A percentile compares a stretch with the other conserved stretches of the same genome.
These are phyloP conservation scores for Aspergillus ellipticus DNA, from an alignment of 495 filamentous ascomycete species.

Conservation along the genomic window DNA sequence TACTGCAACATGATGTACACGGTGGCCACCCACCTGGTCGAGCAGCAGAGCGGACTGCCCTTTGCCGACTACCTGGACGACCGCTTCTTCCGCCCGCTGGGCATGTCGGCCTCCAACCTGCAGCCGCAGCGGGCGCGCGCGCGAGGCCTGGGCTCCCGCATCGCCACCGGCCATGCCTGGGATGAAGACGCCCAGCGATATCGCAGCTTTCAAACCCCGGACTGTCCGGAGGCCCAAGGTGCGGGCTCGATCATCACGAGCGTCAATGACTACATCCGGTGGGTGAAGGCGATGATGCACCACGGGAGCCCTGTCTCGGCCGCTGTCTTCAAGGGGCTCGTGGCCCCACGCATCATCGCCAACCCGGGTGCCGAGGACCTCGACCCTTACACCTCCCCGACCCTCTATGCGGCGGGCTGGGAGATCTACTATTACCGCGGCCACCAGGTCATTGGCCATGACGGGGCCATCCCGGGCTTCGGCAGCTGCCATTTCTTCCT, in stretches of 20 bases:
- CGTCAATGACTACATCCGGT: slow-evolving; percentile 43
- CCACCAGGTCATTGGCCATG: slow-evolving; percentile 17
- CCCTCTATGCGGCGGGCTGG: slow-evolving; percentile 16
- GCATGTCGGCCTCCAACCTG: slow-evolving; percentile 26
- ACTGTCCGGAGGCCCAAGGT: slow-evolving; percentile 30
- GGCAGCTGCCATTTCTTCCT: slow-evolving; percentile 15
- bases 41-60: slow-evolving; percentile 34
- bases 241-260: slow-evolving; percentile 44
- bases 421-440: slow-evolving; percentile 19
- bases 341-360: not conserved
- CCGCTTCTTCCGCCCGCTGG: slow-evolving; percentile 39
- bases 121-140: slow-evolving; percentile 20
- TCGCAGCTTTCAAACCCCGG: slow-evolving; percentile 6
- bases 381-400: slow-evolving; percentile 13
- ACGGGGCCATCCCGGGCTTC: slow-evolving; percentile 16
- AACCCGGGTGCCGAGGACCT: not conserved
- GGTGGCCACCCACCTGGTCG: slow-evolving; percentile 36
- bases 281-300: slow-evolving; percentile 29
- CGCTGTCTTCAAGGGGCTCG: not conserved
- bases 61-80: slow-evolving; percentile 37
- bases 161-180: not conserved
- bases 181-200: slow-evolving; percentile 3
- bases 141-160: not conserved
- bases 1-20: slow-evolving; percentile 52
- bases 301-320: slow-evolving; percentile 15